Evolutionary conservation across 768 basidiomycete genomes (phyloP).

Genomic region (Tephrocybe sp.): DNA sequence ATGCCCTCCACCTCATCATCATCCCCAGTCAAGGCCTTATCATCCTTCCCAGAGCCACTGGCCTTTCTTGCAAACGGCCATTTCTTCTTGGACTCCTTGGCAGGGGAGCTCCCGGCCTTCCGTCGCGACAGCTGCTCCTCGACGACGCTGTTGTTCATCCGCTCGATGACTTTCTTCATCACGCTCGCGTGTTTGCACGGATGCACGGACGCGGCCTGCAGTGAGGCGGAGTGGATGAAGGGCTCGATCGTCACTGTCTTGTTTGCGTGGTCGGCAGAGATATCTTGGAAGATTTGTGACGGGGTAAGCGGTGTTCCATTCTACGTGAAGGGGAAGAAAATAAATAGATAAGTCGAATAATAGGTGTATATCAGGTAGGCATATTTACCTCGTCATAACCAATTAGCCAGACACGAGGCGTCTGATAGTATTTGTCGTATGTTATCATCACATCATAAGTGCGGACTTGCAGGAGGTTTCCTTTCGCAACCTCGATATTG

Average conservation of each 20-base stretch:
- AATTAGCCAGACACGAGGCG: constrained; percentile 94
- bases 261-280: constrained; percentile 94
- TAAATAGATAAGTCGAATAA: background rate
- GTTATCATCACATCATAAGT: constrained; percentile 99
- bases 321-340: constrained; percentile 37
- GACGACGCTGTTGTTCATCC: constrained; percentile 89
- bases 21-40: constrained; percentile 41
- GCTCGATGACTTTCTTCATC: constrained; percentile 99
- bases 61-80: constrained; percentile 81
- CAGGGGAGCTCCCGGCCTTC: constrained; percentile 34
- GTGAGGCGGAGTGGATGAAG: constrained; percentile 88
- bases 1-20: constrained; percentile 85
- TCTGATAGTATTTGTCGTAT: constrained; percentile 99
- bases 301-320: constrained; percentile 87
- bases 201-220: constrained; percentile 91
- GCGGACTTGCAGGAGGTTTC: constrained; percentile 89
- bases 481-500: constrained; percentile 62
- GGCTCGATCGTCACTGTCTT: constrained; percentile 99
- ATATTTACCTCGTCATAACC: constrained; percentile 88
- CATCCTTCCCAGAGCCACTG: constrained; percentile 56
- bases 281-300: constrained; percentile 93
- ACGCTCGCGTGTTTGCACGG: constrained; percentile 98
- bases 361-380: background rate
- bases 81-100: constrained; percentile 68
- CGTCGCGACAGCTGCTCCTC: constrained; percentile 77